Conservation (phyloP, 345 rosid species). For the Syzygium grande region DNA sequence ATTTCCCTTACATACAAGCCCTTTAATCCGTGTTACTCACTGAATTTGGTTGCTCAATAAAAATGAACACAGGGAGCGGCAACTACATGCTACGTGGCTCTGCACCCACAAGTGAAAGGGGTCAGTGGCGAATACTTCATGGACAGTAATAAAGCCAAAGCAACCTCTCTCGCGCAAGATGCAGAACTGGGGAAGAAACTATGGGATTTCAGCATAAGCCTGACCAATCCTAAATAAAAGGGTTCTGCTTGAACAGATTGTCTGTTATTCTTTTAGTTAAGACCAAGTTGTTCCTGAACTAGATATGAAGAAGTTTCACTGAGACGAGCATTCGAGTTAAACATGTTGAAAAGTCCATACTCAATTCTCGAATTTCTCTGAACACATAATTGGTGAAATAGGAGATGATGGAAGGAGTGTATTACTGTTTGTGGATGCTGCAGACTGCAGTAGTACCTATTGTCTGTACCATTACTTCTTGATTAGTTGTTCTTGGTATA, state of each 20-base stretch:
- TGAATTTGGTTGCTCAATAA: background rate
- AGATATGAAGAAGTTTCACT: background rate
- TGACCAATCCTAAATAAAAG: background rate
- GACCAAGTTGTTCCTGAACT: background rate
- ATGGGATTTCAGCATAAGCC: slow-evolving; percentile 35
- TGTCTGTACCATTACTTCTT: background rate
- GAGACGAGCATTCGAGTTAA: background rate
- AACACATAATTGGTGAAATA: background rate
- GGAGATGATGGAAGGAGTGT: background rate
- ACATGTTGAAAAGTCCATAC: background rate
- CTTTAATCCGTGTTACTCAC: background rate
- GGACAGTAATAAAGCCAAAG: slow-evolving; percentile 38
- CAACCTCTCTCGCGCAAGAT: slow-evolving; percentile 32
- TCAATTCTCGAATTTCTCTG: background rate
- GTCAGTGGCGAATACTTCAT: slow-evolving; percentile 41
- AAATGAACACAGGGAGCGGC: slow-evolving; percentile 50
- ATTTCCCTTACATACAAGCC: background rate
- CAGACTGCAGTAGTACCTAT: background rate
- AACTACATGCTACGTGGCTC: slow-evolving; percentile 65
- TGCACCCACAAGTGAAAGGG: slow-evolving; percentile 54
- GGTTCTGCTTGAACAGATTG: background rate
- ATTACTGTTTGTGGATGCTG: background rate
- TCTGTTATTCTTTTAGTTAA: background rate
- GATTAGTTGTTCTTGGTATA: background rate
- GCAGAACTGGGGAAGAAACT: slow-evolving; percentile 31